Evolutionary conservation across 805 yeast species (phyloP).

Genomic region (Torulaspora delbrueckii): DNA sequence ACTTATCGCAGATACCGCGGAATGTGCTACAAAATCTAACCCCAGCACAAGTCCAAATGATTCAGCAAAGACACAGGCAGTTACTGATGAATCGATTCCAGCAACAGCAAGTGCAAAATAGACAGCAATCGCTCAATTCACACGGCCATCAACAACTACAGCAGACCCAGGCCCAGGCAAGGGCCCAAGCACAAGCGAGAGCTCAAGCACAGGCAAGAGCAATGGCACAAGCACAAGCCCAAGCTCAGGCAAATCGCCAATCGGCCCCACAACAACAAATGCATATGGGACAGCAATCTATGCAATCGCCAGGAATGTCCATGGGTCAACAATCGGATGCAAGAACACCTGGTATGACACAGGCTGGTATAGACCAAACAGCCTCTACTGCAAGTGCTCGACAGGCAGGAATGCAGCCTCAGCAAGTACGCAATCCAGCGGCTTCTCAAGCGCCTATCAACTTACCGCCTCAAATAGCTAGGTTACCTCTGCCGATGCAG

Average conservation of each 20-base stretch:
- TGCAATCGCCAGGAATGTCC: conserved; percentile 2
- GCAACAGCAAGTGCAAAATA: conserved; percentile 11
- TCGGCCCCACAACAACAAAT: conserved; percentile 5
- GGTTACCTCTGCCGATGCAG: conserved; percentile 32
- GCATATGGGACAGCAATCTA: conserved; percentile 10
- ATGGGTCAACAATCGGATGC: background rate
- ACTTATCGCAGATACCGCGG: conserved; percentile 33
- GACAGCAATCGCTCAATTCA: background rate
- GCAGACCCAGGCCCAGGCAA: conserved; percentile 8
- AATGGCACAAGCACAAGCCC: conserved; percentile 5
- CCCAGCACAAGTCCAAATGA: conserved; percentile 32
- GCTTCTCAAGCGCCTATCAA: conserved; percentile 18
- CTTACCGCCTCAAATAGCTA: conserved; percentile 35
- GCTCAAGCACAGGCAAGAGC: conserved; percentile 5
- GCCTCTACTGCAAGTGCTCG: background rate
- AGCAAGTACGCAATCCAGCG: conserved; percentile 2
- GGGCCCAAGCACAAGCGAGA: conserved; percentile 5
- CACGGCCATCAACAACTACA: background rate
- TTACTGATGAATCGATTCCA: conserved; percentile 29
- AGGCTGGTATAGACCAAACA: background rate
- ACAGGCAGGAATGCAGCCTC: conserved; percentile 6
- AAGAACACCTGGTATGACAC: background rate
- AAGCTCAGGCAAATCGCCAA: conserved; percentile 7
- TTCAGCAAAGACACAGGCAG: conserved; percentile 36
- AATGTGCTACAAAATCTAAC: conserved; percentile 31